Evolutionary conservation across 106 monocot species (phyloP), one percentile per base, ranked within the genome.

Genomic region (Allium fistulosum): DNA sequence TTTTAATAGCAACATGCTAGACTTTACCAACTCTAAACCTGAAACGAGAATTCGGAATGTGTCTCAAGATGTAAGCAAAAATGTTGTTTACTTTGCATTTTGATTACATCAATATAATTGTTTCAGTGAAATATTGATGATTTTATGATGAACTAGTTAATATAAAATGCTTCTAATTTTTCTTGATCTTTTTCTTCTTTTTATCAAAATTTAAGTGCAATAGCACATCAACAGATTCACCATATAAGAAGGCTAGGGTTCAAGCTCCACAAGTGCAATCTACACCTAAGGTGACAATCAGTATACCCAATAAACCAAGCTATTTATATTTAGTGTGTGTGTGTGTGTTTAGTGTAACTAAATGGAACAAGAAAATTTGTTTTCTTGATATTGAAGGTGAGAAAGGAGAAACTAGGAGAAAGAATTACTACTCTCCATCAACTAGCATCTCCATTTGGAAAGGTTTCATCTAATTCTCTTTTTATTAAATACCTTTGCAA

Each of bases 391-490:
- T 27, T 26, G 11, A 50, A 94, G 94, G 94, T 88, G 63, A 90
- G 91, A 77, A 94, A 90, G 87, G 94, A 94, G 80, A 94, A 84
- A 72, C 48, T 94, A 47, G 94, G 94, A 59, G 94, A 94, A 74
- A 85, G 88, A 66, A 85, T 94, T 58, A 91, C 94, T 69, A 75
- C 83, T 2, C 94, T 94, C 67, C 94, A 94, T 67, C 94, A 94
- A 59, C 63, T 94, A 51, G 94, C 91, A 78, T 94, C 94, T 64
- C 94, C 94, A 79, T 94, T 94, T 74, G 94, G 94, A 75, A 94
- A 94, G 91, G 94, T 94, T 71, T 15, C 11, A 48, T 26, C 66
- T 22, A 46, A 49, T 50, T 11, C n/a, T 8, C 13, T 12, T 4
- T 13, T 27, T n/a, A 8, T 49, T 65, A 7, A 12, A 64, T 46